Conservation (phyloP, 768 basidiomycete genomes). For the Panaeolus papilionaceus region DNA sequence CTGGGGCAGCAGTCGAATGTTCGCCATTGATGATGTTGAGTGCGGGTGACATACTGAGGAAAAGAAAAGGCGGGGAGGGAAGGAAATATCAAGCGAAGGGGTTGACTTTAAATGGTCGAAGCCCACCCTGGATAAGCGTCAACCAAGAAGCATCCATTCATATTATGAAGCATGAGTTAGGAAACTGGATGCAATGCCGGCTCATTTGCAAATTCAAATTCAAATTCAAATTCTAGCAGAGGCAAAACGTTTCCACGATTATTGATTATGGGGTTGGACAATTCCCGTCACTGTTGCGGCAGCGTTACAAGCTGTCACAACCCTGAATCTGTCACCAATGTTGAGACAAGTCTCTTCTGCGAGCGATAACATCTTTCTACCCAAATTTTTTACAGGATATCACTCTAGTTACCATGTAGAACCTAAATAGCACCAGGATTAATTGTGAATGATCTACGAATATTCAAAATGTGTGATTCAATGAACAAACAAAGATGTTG, state of each 20-base stretch:
- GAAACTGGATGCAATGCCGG: not conserved
- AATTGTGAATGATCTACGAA: too few relatives aligned
- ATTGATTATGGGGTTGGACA: too few relatives aligned
- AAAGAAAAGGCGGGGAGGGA: not conserved
- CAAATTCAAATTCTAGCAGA: not conserved
- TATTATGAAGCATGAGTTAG: conserved; percentile 5
- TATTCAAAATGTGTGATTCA: too few relatives aligned
- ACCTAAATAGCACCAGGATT: too few relatives aligned
- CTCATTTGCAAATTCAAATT: not conserved
- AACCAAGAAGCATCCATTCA: conserved; percentile 8
- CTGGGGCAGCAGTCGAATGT: conserved; percentile 15
- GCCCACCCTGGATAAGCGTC: not conserved
- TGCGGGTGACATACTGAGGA: conserved; percentile 25
- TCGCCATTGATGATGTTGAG: conserved; percentile 17
- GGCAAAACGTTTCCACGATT: not conserved
- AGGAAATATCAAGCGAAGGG: not conserved
- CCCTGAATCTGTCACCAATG: too few relatives aligned
- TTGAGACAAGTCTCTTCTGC: too few relatives aligned
- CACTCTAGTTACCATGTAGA: too few relatives aligned
- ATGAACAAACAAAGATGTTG: too few relatives aligned
- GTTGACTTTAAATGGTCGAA: not conserved
- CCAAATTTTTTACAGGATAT: too few relatives aligned
- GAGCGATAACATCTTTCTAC: too few relatives aligned
- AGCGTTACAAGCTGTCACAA: too few relatives aligned
- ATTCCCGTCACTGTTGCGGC: too few relatives aligned